phyloP scores from a whole-genome alignment of 139 green algal species.

The Volvox reticuliferus region DNA sequence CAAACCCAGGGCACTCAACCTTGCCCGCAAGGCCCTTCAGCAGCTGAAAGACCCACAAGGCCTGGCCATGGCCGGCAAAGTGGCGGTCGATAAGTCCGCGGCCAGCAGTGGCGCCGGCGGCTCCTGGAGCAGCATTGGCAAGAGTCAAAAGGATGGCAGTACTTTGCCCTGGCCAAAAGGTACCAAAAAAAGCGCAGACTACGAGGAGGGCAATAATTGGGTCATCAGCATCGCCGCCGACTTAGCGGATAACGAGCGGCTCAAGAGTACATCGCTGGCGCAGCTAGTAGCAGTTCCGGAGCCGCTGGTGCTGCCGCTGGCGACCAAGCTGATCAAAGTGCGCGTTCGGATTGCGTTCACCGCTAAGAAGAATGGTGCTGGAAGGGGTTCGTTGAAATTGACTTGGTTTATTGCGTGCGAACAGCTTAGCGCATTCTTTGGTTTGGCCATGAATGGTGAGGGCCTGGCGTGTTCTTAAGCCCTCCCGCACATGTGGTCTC shows the following conservation, averaged over 20 bases:
- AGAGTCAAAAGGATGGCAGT: background rate
- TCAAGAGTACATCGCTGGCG: background rate
- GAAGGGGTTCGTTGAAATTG: too few species aligned
- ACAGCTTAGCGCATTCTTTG: background rate
- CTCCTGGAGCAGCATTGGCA: too few species aligned
- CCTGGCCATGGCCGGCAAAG: background rate
- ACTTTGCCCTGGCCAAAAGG: too few species aligned
- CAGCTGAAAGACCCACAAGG: background rate
- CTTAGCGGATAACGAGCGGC: background rate
- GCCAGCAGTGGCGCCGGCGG: background rate
- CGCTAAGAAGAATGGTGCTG: too few species aligned
- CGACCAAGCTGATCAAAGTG: slow-evolving; percentile 21
- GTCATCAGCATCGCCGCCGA: background rate
- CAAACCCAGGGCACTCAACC: background rate
- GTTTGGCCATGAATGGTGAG: background rate
- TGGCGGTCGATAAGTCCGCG: background rate
- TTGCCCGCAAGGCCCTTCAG: background rate
- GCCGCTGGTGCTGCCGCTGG: slow-evolving; percentile 22
- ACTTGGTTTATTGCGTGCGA: background rate
- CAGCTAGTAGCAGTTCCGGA: slow-evolving; percentile 19
- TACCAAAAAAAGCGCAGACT: too few species aligned
- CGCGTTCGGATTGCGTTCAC: background rate
- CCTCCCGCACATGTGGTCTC: background rate
- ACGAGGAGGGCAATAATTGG: too few species aligned
- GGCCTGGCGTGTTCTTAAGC: background rate